Conservation (phyloP, 2,329 filamentous ascomycete genomes). For the Curvularia sp. region DNA sequence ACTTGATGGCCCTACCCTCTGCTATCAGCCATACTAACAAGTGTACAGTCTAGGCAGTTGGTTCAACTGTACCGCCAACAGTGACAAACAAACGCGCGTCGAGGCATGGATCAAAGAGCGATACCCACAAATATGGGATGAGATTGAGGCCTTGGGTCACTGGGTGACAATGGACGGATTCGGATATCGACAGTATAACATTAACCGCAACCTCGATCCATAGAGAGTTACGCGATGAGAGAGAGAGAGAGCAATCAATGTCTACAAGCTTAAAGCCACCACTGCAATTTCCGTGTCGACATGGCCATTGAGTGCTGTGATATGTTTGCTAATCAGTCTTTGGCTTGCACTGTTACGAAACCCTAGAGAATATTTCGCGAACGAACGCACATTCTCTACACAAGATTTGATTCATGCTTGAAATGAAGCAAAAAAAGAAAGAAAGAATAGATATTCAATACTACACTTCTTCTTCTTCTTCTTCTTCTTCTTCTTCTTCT, state of each 20-base stretch:
- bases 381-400: no score
- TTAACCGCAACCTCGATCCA: slow-evolving; percentile 46
- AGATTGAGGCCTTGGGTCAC: slow-evolving; percentile 64
- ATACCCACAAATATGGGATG: slow-evolving; percentile 73
- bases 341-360: no score
- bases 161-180: slow-evolving; percentile 48
- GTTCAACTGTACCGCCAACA: slow-evolving; percentile 75
- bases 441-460: no score
- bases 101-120: slow-evolving; percentile 75
- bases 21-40: slow-evolving; percentile 20
- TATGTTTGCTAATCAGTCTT: not conserved
- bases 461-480: no score
- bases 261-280: not conserved
- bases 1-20: no score
- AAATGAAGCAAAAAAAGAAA: no score
- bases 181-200: slow-evolving; percentile 47
- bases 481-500: no score
- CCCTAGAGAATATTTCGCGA: no score
- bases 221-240: slow-evolving; percentile 17
- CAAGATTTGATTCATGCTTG: no score
- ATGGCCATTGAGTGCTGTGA: not conserved
- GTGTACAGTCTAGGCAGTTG: slow-evolving; percentile 71
- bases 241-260: not conserved
- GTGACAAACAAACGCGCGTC: slow-evolving; percentile 71
- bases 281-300: not conserved